These are phyloP conservation scores for Dimargaris verticillata DNA, from an alignment of 192 early-diverging fungal species.

Conservation along the genomic window DNA sequence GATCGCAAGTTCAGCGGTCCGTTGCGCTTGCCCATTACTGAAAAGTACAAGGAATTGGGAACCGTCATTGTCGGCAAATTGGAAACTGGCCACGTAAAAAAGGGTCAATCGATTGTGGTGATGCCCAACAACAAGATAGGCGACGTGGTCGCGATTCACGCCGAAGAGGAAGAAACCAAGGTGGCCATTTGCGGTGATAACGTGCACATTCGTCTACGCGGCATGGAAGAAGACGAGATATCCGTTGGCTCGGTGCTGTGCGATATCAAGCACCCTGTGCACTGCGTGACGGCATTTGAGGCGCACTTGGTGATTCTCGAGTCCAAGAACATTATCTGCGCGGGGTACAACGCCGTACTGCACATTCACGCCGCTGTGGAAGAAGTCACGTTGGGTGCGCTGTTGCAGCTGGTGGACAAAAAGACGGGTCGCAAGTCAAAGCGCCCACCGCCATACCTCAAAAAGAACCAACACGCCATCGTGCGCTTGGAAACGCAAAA, in stretches of 20 bases:
- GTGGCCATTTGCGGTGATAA: constrained; percentile 80
- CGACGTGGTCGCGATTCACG: constrained; percentile 71
- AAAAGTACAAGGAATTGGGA: constrained; percentile 98
- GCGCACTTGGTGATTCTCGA: constrained; percentile 83
- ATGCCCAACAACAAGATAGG: constrained; percentile 75
- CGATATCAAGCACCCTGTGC: constrained; percentile 56
- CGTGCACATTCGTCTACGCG: constrained; percentile 72
- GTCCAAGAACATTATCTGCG: constrained; percentile 87
- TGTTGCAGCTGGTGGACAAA: constrained; percentile 86
- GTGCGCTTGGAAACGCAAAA: constrained; percentile 62
- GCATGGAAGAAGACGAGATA: constrained; percentile 87
- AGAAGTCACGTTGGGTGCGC: constrained; percentile 64
- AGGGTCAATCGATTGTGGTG: constrained; percentile 69
- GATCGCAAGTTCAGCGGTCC: constrained; percentile 82
- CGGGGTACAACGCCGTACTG: constrained; percentile 85
- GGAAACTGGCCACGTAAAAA: constrained; percentile 79
- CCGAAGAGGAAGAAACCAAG: constrained; percentile 68
- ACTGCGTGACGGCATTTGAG: constrained; percentile 62
- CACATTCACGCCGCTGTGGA: constrained; percentile 81
- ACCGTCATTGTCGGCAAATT: constrained; percentile 91
- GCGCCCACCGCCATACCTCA: constrained; percentile 80
- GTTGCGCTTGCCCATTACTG: constrained; percentile 84
- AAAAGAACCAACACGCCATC: constrained; percentile 79
- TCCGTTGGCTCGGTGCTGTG: constrained; percentile 79
- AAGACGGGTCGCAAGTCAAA: constrained; percentile 82